These are phyloP conservation scores for Leishmania arabica DNA, from an alignment of 208 protist species.

Conservation along the genomic window DNA sequence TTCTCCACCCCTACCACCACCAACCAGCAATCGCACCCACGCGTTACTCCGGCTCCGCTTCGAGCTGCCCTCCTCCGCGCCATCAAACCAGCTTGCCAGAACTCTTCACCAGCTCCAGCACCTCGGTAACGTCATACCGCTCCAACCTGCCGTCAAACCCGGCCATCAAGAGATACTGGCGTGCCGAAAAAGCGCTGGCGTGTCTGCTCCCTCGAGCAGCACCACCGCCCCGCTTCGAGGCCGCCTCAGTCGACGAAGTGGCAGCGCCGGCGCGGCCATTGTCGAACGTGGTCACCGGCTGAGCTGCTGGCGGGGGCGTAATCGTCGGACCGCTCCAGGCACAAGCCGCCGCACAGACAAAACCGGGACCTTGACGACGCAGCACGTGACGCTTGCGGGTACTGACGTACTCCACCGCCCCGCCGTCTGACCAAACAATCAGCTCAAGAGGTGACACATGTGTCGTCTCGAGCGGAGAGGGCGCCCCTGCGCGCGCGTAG, in stretches of 20 bases:
- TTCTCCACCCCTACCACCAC: not conserved
- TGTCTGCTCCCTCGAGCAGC: not conserved
- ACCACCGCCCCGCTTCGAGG: not conserved
- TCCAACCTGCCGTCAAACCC: slow-evolving; percentile 46
- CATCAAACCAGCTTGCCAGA: slow-evolving; percentile 6
- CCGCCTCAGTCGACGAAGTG: not conserved
- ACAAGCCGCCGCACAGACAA: slow-evolving; percentile 25
- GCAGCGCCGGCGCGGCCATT: not conserved
- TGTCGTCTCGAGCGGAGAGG: not conserved
- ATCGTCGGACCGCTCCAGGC: slow-evolving; percentile 15
- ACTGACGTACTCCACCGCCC: slow-evolving; percentile 32
- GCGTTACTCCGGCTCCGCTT: not conserved
- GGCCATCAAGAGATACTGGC: slow-evolving; percentile 38
- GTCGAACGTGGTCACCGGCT: not conserved
- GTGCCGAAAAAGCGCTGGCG: slow-evolving; percentile 1
- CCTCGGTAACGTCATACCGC: slow-evolving; percentile 35
- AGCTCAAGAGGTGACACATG: slow-evolving; percentile 29
- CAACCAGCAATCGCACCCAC: not conserved
- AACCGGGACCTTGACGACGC: slow-evolving; percentile 32
- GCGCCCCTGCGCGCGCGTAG: not conserved
- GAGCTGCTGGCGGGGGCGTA: not conserved
- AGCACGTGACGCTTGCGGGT: slow-evolving; percentile 1
- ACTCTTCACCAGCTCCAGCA: slow-evolving; percentile 21
- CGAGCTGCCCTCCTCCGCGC: not conserved
- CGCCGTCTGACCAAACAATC: slow-evolving; percentile 39